Evolutionary conservation across 169 alveolate genomes (phyloP).

Genomic region (Toxoplasma gondii): DNA sequence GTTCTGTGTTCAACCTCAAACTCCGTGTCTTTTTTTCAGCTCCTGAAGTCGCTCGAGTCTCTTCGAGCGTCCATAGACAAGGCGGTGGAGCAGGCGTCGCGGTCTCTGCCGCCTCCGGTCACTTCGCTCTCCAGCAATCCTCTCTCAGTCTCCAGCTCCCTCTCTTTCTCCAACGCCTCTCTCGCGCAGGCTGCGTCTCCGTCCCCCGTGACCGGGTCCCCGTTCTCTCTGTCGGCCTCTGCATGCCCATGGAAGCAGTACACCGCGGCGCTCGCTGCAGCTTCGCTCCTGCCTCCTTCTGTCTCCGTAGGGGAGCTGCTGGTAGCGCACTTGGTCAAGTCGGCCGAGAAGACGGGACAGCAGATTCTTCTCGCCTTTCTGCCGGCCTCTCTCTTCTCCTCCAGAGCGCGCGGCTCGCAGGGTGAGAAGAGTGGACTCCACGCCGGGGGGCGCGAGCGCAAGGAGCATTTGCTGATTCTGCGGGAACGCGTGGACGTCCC

Average conservation of each 20-base stretch:
- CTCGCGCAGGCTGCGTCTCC: too few species aligned
- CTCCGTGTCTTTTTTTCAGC: not conserved
- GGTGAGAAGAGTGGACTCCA: too few species aligned
- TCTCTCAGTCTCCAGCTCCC: not conserved
- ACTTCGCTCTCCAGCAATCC: not conserved
- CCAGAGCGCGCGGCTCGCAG: not conserved
- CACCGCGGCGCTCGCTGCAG: not conserved
- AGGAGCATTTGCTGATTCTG: not conserved
- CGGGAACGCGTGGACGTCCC: not conserved
- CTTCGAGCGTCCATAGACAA: not conserved
- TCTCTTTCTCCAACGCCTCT: too few species aligned
- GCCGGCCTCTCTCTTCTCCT: not conserved
- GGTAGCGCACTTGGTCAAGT: not conserved
- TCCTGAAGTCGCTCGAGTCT: not conserved
- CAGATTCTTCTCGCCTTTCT: conserved; percentile 8
- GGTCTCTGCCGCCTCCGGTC: not conserved
- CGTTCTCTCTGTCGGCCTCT: not conserved
- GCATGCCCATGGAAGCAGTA: not conserved
- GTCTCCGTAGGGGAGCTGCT: not conserved
- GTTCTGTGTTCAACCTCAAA: too few species aligned
- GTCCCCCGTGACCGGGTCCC: not conserved
- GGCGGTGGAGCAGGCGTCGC: conserved; percentile 8
- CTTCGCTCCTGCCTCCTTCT: not conserved
- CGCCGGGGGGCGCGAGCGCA: not conserved
- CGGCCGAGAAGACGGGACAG: not conserved